Percentiles rank a stretch among this genome's conserved stretches.
phyloP scores from a whole-genome alignment of 1,284 basidiomycete genomes.

The Tilletia caries region DNA sequence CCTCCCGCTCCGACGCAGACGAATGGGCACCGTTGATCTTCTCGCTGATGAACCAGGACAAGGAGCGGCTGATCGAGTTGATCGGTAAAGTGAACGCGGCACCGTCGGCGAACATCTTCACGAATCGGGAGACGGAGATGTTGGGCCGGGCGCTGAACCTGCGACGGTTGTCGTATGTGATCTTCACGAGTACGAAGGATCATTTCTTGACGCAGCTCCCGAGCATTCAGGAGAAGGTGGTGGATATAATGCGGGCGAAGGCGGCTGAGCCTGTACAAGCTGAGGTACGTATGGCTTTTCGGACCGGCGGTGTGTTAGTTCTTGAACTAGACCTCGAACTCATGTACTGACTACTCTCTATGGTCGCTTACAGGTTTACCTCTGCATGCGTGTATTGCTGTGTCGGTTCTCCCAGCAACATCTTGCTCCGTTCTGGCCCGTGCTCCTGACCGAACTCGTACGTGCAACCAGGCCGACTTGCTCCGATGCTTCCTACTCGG shows the following conservation, averaged over 20 bases:
- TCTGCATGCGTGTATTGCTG: slow-evolving; percentile 85
- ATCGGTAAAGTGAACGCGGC: slow-evolving; percentile 62
- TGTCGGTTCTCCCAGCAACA: slow-evolving; percentile 89
- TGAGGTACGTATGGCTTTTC: slow-evolving; percentile 58
- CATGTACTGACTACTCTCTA: too few relatives aligned
- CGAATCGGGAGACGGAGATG: slow-evolving; percentile 91
- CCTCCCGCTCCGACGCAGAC: slow-evolving; percentile 59
- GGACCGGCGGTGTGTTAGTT: too few relatives aligned
- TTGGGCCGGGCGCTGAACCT: slow-evolving; percentile 81
- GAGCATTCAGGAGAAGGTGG: slow-evolving; percentile 89
- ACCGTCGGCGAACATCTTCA: slow-evolving; percentile 92
- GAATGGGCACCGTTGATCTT: slow-evolving; percentile 78
- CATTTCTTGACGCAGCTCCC: slow-evolving; percentile 85
- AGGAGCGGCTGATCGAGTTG: slow-evolving; percentile 77
- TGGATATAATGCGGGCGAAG: slow-evolving; percentile 78
- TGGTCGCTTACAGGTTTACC: slow-evolving; percentile 64
- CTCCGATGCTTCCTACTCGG: background rate
- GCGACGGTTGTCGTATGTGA: slow-evolving; percentile 76
- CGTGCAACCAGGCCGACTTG: background rate
- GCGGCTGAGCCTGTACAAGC: slow-evolving; percentile 80
- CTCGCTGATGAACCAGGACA: slow-evolving; percentile 78
- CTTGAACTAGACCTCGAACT: too few relatives aligned
- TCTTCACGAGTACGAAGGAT: slow-evolving; percentile 82
- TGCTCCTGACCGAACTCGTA: slow-evolving; percentile 75
- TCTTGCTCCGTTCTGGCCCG: slow-evolving; percentile 92